Evolutionary conservation across 2,329 filamentous ascomycete genomes (phyloP).

Genomic region (Aspergillus eucalypticola): DNA sequence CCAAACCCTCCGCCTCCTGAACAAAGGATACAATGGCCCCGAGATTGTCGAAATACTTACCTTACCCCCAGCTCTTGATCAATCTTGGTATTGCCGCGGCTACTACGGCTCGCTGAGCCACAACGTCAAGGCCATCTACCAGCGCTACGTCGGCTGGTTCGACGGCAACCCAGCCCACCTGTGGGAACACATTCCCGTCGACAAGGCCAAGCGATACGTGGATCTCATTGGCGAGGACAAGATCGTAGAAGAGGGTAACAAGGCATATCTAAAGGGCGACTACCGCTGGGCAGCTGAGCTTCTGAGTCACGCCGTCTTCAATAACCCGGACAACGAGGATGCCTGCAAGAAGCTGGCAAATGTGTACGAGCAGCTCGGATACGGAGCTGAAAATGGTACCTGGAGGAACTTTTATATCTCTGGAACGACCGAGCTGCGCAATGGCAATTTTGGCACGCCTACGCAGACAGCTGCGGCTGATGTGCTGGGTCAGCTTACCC

Average conservation of each 20-base stretch:
- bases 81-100: constrained; percentile 32
- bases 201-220: constrained; percentile 31
- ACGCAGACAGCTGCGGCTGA: constrained; percentile 3
- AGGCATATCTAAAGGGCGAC: constrained; percentile 26
- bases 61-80: constrained; percentile 33
- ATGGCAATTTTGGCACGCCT: background rate
- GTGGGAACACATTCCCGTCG: constrained; percentile 38
- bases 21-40: constrained; percentile 35
- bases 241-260: constrained; percentile 8
- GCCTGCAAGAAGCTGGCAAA: constrained; percentile 30
- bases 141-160: constrained; percentile 36
- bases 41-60: constrained; percentile 42
- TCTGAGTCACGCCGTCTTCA: constrained; percentile 38
- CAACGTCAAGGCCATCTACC: constrained; percentile 44
- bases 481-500: background rate
- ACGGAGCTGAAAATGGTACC: constrained; percentile 42
- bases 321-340: constrained; percentile 21
- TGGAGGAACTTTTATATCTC: constrained; percentile 46
- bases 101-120: constrained; percentile 43
- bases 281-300: constrained; percentile 43
- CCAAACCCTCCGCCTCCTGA: constrained; percentile 43
- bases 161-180: constrained; percentile 37
- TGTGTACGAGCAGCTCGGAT: constrained; percentile 38
- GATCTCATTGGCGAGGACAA: constrained; percentile 27
- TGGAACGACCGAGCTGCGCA: constrained; percentile 29